Conservation (phyloP, 2,329 filamentous ascomycete species). For the Talaromyces sp. region DNA sequence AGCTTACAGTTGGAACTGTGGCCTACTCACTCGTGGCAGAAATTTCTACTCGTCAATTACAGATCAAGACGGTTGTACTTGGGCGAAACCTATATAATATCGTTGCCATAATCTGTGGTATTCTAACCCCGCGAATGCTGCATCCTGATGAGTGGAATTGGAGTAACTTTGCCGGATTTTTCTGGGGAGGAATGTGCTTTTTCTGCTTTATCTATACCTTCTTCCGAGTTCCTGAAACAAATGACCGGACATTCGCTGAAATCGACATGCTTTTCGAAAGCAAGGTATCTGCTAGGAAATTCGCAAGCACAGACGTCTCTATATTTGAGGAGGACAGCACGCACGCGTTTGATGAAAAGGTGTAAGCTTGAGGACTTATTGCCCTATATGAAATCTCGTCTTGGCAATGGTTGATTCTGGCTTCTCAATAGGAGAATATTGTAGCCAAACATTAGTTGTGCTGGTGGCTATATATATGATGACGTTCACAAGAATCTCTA, state of each 20-base stretch:
- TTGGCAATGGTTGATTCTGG: no score
- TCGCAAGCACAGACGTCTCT: background rate
- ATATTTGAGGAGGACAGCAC: no score
- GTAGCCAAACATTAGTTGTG: no score
- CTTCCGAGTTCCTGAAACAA: background rate
- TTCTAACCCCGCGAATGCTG: constrained; percentile 87
- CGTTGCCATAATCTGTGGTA: constrained; percentile 72
- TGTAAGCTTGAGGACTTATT: no score
- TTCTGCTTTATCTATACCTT: background rate
- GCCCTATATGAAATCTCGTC: no score
- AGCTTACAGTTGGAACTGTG: constrained; percentile 81
- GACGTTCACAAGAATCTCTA: no score
- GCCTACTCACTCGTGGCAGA: constrained; percentile 86
- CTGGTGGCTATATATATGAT: no score
- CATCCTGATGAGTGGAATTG: constrained; percentile 75
- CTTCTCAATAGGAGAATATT: no score
- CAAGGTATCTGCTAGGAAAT: background rate
- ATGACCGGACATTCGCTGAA: background rate
- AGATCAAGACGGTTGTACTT: constrained; percentile 87
- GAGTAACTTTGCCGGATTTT: background rate
- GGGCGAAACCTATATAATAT: constrained; percentile 78
- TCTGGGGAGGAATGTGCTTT: background rate
- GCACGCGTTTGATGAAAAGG: no score
- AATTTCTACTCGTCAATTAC: constrained; percentile 72
- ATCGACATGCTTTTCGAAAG: background rate